Conservation (phyloP, 2,329 filamentous ascomycete genomes). For the Knufia petricola region DNA sequence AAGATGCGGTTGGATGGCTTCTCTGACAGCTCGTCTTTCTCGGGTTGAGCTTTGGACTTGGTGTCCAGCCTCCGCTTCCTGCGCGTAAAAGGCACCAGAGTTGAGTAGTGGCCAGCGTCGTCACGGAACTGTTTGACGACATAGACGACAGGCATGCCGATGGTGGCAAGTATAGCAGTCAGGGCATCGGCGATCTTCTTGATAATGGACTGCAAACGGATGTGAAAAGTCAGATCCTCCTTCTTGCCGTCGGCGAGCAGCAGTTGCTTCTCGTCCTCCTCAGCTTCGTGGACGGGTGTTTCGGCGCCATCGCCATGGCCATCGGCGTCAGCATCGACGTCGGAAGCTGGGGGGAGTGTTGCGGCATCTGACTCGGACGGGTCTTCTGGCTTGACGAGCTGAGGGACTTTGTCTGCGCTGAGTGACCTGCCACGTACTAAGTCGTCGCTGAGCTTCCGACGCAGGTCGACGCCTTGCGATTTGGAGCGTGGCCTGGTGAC, state of each 20-base stretch:
- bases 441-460: conserved; percentile 26
- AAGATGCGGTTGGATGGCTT: conserved; percentile 15
- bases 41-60: background rate
- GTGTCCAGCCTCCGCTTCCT: background rate
- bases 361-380: conserved; percentile 25
- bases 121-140: conserved; percentile 76
- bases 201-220: conserved; percentile 36
- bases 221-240: conserved; percentile 24
- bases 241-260: conserved; percentile 44
- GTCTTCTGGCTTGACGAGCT: conserved; percentile 25
- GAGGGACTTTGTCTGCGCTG: conserved; percentile 31
- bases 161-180: conserved; percentile 65
- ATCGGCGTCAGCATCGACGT: too few relatives aligned
- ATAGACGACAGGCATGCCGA: conserved; percentile 73
- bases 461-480: conserved; percentile 41
- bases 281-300: conserved; percentile 34
- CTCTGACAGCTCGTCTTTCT: conserved; percentile 7
- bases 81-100: conserved; percentile 1
- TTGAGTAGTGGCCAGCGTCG: conserved; percentile 50
- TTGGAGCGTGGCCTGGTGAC: conserved; percentile 45
- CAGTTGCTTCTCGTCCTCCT: conserved; percentile 58
- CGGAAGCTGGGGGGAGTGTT: conserved; percentile 18
- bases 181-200: conserved; percentile 62
- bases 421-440: conserved; percentile 34
- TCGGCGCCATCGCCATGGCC: conserved; percentile 26